Conservation (phyloP, 805 yeast genomes). For the Grigorovia transvaalensis region DNA sequence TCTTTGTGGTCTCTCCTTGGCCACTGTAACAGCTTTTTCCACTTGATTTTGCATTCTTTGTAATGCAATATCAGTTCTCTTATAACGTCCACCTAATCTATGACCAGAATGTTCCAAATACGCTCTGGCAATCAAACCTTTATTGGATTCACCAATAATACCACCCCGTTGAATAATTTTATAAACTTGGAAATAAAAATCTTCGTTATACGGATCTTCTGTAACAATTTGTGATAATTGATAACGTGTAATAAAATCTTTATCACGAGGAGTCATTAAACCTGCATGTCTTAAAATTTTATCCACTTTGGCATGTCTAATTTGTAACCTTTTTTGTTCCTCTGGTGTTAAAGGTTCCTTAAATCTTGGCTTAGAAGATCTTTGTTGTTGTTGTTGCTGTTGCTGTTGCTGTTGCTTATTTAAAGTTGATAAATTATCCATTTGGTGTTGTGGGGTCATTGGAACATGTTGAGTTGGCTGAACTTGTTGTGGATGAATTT, state of each 20-base stretch:
- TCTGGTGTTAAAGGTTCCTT: slow-evolving; percentile 50
- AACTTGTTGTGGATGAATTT: slow-evolving; percentile 1
- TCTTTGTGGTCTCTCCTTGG: slow-evolving; percentile 65
- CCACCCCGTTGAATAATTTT: slow-evolving; percentile 55
- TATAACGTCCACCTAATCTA: slow-evolving; percentile 74
- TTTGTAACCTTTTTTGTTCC: slow-evolving; percentile 55
- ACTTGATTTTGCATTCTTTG: slow-evolving; percentile 98
- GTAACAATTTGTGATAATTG: slow-evolving; percentile 93
- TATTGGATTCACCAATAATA: slow-evolving; percentile 34
- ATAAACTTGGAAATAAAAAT: slow-evolving; percentile 89
- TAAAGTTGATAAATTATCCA: slow-evolving; percentile 8
- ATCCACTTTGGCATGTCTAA: slow-evolving; percentile 64
- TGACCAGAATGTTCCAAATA: slow-evolving; percentile 87
- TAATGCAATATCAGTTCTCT: slow-evolving; percentile 79
- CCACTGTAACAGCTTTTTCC: slow-evolving; percentile 90
- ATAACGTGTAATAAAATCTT: slow-evolving; percentile 87
- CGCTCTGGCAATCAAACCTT: slow-evolving; percentile 82
- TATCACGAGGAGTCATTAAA: slow-evolving; percentile 93
- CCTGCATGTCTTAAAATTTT: slow-evolving; percentile 77
- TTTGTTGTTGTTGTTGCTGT: slow-evolving; percentile 8
- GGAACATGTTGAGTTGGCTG: slow-evolving; percentile 1
- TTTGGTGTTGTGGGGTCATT: slow-evolving; percentile 18
- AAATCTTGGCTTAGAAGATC: slow-evolving; percentile 12
- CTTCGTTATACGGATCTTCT: slow-evolving; percentile 95
- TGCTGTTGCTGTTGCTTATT: slow-evolving; percentile 18